phyloP scores from a whole-genome alignment of 306 rosid genomes.

The Vachellia pachyceras region DNA sequence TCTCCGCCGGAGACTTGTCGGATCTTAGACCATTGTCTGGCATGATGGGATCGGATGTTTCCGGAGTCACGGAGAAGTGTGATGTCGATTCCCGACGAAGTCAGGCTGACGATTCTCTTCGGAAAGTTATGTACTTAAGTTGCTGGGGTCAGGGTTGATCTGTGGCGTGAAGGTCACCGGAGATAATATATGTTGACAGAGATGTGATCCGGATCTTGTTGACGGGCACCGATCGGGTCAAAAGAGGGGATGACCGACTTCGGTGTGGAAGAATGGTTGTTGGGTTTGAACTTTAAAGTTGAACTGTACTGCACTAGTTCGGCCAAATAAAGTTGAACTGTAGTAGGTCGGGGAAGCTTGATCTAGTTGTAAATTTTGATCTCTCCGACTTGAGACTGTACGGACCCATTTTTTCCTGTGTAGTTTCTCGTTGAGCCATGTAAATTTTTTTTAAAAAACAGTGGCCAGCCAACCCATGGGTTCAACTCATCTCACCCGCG shows the following conservation, averaged over 20 bases:
- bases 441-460: too few species aligned
- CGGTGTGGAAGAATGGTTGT: neutral
- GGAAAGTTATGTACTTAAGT: constrained; percentile 84
- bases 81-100: constrained; percentile 46
- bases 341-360: neutral
- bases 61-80: constrained; percentile 37
- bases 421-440: too few species aligned
- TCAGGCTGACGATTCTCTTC: constrained; percentile 77
- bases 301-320: neutral
- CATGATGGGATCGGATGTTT: constrained; percentile 47
- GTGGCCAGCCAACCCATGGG: too few species aligned
- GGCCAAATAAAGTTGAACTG: neutral
- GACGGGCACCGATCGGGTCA: neutral
- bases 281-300: neutral
- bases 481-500: too few species aligned
- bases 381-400: neutral
- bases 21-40: constrained; percentile 49
- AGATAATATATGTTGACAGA: neutral
- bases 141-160: constrained; percentile 92
- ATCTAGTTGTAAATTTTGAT: constrained; percentile 44
- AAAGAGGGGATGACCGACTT: constrained; percentile 34
- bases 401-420: too few species aligned
- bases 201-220: neutral
- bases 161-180: constrained; percentile 29
- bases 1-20: constrained; percentile 44